These are phyloP conservation scores for Stephania japonica DNA, from an alignment of 164 flowering plant species.

Conservation along the genomic window DNA sequence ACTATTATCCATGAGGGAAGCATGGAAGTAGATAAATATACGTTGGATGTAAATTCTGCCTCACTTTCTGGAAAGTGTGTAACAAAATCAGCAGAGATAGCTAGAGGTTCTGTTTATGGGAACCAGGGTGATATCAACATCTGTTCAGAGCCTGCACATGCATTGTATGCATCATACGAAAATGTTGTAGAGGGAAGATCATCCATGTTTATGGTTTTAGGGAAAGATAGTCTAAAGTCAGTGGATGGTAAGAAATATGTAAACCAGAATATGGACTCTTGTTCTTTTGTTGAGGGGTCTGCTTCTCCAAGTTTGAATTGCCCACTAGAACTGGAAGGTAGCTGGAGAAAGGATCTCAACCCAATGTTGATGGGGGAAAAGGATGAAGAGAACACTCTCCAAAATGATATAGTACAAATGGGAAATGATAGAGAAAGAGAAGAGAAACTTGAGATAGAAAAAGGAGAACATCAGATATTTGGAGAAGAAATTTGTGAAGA, in stretches of 20 bases:
- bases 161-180: slow-evolving; percentile 5
- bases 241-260: slow-evolving; percentile 11
- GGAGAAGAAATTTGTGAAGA: slow-evolving; percentile 8
- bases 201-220: slow-evolving; percentile 4
- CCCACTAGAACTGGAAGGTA: slow-evolving; percentile 5
- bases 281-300: slow-evolving; percentile 16
- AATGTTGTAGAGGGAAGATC: slow-evolving; percentile 17
- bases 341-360: slow-evolving; percentile 14
- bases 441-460: slow-evolving; percentile 4
- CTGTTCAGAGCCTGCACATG: slow-evolving; percentile 14
- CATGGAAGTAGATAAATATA: slow-evolving; percentile 9
- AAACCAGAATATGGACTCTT: slow-evolving; percentile 6
- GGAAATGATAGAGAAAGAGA: slow-evolving; percentile 6
- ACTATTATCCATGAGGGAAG: slow-evolving; percentile 1
- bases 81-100: slow-evolving; percentile 16
- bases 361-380: slow-evolving; percentile 2
- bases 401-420: slow-evolving; percentile 1
- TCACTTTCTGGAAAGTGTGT: slow-evolving; percentile 15
- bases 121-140: not conserved
- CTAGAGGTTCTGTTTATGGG: slow-evolving; percentile 4
- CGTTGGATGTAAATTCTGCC: slow-evolving; percentile 5
- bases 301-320: not conserved
- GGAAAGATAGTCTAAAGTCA: not conserved
- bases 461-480: slow-evolving; percentile 8
- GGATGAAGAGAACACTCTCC: not conserved